These are phyloP conservation scores for Austroboletus rostrupii DNA, from an alignment of 1,284 basidiomycete species.

Conservation along the genomic window DNA sequence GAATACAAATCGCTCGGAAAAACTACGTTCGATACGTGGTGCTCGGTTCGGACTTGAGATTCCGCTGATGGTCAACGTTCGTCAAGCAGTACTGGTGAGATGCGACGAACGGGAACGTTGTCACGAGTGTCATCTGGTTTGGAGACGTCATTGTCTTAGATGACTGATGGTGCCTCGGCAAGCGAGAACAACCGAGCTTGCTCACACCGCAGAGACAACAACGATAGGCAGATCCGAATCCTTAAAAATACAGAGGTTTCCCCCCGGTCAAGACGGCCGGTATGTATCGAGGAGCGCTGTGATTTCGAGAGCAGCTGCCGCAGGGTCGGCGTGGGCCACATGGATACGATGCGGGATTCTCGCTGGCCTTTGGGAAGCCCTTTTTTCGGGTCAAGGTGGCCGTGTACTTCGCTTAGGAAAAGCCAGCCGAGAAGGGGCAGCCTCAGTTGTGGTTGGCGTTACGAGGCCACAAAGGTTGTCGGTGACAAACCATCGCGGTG, in stretches of 20 bases:
- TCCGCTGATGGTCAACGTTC: neutral
- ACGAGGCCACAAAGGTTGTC: neutral
- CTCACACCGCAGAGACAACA: no score
- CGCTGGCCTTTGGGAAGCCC: neutral
- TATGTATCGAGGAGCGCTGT: no score
- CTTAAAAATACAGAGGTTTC: no score
- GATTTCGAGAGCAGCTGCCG: no score
- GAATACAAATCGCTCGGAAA: no score
- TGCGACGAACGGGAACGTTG: neutral
- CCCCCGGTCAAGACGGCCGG: no score
- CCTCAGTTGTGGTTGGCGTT: no score
- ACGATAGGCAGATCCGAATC: no score
- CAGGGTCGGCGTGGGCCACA: neutral
- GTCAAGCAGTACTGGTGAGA: neutral
- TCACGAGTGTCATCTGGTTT: neutral
- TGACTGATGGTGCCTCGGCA: conserved; percentile 2
- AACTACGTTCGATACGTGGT: neutral
- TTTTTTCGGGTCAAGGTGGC: neutral
- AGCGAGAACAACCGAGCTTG: neutral
- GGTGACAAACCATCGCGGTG: neutral
- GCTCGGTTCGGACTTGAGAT: neutral
- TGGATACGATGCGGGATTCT: neutral
- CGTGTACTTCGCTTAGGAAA: no score
- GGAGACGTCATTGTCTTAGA: neutral
- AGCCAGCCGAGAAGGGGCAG: no score